These are phyloP conservation scores for Catunica adiposa DNA, from an alignment of 2,329 filamentous ascomycete species.

Conservation along the genomic window DNA sequence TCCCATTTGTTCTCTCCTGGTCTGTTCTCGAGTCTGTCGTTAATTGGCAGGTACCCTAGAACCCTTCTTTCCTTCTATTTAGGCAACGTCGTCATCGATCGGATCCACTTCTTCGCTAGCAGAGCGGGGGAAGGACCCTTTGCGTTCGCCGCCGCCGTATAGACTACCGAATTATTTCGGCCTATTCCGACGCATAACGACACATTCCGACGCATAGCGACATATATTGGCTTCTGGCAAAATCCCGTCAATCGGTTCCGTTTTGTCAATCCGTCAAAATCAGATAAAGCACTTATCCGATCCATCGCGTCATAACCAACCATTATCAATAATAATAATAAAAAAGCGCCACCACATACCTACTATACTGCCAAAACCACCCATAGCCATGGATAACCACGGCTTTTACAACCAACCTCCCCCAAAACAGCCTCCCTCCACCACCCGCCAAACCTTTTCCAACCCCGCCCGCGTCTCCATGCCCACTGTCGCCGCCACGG, in stretches of 20 bases:
- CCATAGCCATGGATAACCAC: slow-evolving; percentile 6
- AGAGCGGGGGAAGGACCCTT: not conserved
- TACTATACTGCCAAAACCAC: not conserved
- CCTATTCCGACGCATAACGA: too few relatives aligned
- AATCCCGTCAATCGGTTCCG: too few relatives aligned
- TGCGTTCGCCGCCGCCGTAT: not conserved
- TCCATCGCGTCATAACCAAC: not conserved
- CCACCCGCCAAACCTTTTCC: slow-evolving; percentile 29
- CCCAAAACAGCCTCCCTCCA: slow-evolving; percentile 20
- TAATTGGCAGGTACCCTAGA: too few relatives aligned
- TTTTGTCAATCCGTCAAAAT: too few relatives aligned
- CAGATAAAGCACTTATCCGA: too few relatives aligned
- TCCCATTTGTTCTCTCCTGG: too few relatives aligned
- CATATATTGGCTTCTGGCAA: not conserved
- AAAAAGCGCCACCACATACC: not conserved
- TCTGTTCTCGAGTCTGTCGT: too few relatives aligned
- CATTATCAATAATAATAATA: too few relatives aligned
- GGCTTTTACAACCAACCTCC: slow-evolving; percentile 20
- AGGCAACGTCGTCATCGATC: not conserved
- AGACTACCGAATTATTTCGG: too few relatives aligned
- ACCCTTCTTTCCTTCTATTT: not conserved
- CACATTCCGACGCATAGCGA: not conserved
- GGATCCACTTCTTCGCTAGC: too few relatives aligned
- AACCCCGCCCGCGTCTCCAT: slow-evolving; percentile 38
- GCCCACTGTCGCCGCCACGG: slow-evolving; percentile 23